A percentile compares a stretch with the other conserved stretches of the same genome.
Evolutionary conservation across 2,329 filamentous ascomycete species (phyloP).

Genomic region (Penicillium polonicum): DNA sequence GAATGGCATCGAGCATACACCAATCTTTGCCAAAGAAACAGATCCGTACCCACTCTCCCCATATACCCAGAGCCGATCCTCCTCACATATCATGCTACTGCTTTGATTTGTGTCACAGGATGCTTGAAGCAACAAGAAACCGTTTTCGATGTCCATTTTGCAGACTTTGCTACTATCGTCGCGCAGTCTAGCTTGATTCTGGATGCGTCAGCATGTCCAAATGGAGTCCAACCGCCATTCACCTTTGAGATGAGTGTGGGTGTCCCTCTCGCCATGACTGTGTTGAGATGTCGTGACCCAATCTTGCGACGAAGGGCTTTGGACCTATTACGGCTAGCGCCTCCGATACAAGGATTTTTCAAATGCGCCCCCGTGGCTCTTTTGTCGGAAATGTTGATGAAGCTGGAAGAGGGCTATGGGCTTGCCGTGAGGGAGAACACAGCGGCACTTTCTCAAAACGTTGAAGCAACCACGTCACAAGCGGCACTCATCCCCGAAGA

Average conservation of each 20-base stretch:
- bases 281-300: conserved; percentile 27
- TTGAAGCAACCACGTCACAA: no score
- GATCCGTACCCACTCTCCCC: not conserved
- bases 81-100: conserved; percentile 9
- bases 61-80: conserved; percentile 11
- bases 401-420: conserved; percentile 19
- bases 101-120: conserved; percentile 14
- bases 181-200: conserved; percentile 12
- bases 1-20: conserved; percentile 14
- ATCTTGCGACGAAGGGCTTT: conserved; percentile 24
- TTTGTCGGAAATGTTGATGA: conserved; percentile 21
- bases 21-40: not conserved
- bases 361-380: conserved; percentile 20
- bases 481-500: conserved; percentile 18
- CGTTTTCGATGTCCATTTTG: conserved; percentile 17
- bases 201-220: conserved; percentile 1
- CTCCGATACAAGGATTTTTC: conserved; percentile 27
- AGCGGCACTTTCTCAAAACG: no score
- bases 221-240: conserved; percentile 20
- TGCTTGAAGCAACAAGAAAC: conserved; percentile 17
- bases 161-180: conserved; percentile 14
- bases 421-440: not conserved
- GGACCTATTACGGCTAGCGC: conserved; percentile 18
- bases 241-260: conserved; percentile 26
- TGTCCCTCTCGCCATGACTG: conserved; percentile 23